These are phyloP conservation scores for Marasmius fiardii DNA, from an alignment of 1,284 basidiomycete genomes.

Conservation along the genomic window DNA sequence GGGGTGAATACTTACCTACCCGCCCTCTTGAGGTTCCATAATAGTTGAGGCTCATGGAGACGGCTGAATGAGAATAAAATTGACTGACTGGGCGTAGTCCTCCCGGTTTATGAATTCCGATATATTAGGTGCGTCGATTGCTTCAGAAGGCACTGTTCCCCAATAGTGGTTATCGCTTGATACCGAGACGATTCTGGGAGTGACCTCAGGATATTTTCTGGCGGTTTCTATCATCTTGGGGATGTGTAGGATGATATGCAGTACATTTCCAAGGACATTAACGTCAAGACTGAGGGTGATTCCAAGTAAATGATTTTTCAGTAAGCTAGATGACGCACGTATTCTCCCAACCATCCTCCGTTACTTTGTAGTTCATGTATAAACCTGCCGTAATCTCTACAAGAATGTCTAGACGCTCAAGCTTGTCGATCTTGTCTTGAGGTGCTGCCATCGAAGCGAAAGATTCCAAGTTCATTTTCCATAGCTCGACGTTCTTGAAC, in stretches of 20 bases:
- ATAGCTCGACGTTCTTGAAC: conserved; percentile 27
- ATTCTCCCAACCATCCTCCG: conserved; percentile 34
- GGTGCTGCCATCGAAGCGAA: conserved; percentile 36
- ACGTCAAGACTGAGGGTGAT: not conserved
- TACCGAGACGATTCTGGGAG: conserved; percentile 11
- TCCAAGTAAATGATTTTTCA: conserved; percentile 2
- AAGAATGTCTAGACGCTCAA: conserved; percentile 34
- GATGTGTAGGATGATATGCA: too few relatives aligned
- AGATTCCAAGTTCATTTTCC: conserved; percentile 33
- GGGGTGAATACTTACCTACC: too few relatives aligned
- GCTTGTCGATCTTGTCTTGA: conserved; percentile 29
- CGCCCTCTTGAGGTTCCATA: too few relatives aligned
- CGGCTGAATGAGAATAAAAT: not conserved
- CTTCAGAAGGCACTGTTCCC: conserved; percentile 17
- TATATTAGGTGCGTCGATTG: conserved; percentile 22
- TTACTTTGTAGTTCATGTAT: conserved; percentile 19
- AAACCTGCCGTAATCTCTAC: conserved; percentile 34
- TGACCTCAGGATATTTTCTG: not conserved
- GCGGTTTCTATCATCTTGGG: too few relatives aligned
- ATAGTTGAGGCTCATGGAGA: not conserved
- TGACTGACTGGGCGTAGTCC: conserved; percentile 22
- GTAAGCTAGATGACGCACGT: conserved; percentile 22
- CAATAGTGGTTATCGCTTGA: conserved; percentile 33
- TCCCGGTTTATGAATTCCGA: conserved; percentile 20
- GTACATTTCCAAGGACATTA: too few relatives aligned